Evolutionary conservation across 2,329 filamentous ascomycete genomes (phyloP), one percentile per base, ranked within the genome.

Genomic region (Fusarium abutilonis): DNA sequence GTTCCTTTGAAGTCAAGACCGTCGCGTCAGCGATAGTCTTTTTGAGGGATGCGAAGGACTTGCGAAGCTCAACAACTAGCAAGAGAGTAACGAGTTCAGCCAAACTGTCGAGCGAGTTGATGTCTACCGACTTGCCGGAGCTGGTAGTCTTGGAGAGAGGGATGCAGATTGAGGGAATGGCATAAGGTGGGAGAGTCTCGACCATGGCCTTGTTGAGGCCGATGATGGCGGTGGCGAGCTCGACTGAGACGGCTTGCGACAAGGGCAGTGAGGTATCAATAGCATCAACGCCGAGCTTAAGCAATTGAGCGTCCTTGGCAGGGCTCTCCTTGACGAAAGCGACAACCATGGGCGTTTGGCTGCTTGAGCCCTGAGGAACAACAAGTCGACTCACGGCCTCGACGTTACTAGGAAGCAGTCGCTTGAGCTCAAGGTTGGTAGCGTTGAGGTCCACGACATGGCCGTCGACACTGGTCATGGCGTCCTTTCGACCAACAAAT

Each of bases 201-300:
- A 67, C 49, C 52, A 71, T 50, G 7, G 66, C 68, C 36, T 71
- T 71, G 26, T 66, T 72, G 13, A 71, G 59, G 4, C 66, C 43
- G 4, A 62, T 48, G 6, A 70, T 58, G 29, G 68, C 61, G 1
- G 56, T 45, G 8, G 63, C 60, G n/a, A 71, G 68, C 23, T 63
- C 54, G 1, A 56, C 32, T 0, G 69, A 72, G 19, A 70, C 43
- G 4, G 50, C 23, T 3, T 52, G 46, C 3, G 60, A 47, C 7
- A 71, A 26, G 0, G 63, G 56, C 7, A 70, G 21, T 13, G 60
- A 49, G 0, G 23, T 14, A 23, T 62, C 43, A 3, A 6, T 3
- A 6, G 28, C 9, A 6, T 60, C 45, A 5, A 66, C 6, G 1
- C 34, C 56, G 2, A 71, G 49, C 15, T 66, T 52, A 5, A 70